A percentile compares a stretch with the other conserved stretches of the same genome.
Evolutionary conservation across 192 early-diverging fungal genomes (phyloP).

Genomic region (Diversispora epigaea): DNA sequence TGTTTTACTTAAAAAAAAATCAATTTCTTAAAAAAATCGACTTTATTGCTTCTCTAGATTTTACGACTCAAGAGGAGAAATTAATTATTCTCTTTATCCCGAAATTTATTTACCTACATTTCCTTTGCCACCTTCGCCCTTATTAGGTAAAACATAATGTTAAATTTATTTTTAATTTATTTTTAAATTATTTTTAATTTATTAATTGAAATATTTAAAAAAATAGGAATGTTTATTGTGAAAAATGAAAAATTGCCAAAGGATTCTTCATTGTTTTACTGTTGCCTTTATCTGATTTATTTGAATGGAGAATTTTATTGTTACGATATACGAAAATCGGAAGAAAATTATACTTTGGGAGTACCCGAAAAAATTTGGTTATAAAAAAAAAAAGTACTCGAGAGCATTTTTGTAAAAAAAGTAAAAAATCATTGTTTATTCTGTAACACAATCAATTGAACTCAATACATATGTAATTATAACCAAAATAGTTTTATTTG

Average conservation of each 20-base stretch:
- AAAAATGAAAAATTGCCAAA: conserved; percentile 11
- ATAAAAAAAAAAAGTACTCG: no score
- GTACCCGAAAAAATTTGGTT: no score
- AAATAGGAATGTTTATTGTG: conserved; percentile 17
- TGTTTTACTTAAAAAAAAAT: background rate
- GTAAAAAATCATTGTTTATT: no score
- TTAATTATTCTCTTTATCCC: conserved; percentile 1
- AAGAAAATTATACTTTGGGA: background rate
- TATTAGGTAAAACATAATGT: conserved; percentile 15
- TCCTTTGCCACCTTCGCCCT: background rate
- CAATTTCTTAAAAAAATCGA: background rate
- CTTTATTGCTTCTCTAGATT: background rate
- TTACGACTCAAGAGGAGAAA: background rate
- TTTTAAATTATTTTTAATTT: background rate
- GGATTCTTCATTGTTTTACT: background rate
- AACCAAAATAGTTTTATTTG: no score
- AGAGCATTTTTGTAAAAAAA: no score
- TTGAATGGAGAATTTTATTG: conserved; percentile 6
- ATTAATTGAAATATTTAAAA: conserved; percentile 1
- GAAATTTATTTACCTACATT: background rate
- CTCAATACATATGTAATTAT: no score
- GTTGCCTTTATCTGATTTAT: conserved; percentile 17
- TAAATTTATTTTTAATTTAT: background rate
- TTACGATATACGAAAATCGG: conserved; percentile 15
- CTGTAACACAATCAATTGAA: no score